Percentiles rank a stretch among this genome's conserved stretches.
phyloP scores from a whole-genome alignment of 2,329 filamentous ascomycete genomes.

The Fusarium sp. region DNA sequence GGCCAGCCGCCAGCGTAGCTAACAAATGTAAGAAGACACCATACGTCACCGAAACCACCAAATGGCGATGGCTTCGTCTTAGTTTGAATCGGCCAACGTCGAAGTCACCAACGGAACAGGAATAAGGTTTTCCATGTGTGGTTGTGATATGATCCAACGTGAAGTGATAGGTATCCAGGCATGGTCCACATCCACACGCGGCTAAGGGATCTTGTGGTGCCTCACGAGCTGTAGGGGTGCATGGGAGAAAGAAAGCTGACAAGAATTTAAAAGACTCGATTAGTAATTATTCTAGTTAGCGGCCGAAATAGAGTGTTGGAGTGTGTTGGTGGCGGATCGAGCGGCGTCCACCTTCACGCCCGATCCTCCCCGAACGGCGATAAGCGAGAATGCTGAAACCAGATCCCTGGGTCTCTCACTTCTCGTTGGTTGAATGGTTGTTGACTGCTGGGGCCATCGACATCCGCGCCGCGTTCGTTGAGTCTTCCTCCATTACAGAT shows the following conservation, averaged over 20 bases:
- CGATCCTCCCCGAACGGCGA: conserved; percentile 45
- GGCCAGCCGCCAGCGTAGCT: not conserved
- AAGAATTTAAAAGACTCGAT: conserved; percentile 4
- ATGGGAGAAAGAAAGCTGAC: conserved; percentile 8
- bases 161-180: not conserved
- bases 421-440: not conserved
- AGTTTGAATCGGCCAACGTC: conserved; percentile 9
- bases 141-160: not conserved
- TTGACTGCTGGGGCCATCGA: not conserved
- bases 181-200: not conserved
- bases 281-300: conserved; percentile 33
- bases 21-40: not conserved
- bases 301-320: not conserved
- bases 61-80: conserved; percentile 9
- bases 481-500: conserved; percentile 16
- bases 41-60: conserved; percentile 2
- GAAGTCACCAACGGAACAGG: conserved; percentile 1
- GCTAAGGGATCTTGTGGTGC: not conserved
- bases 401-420: conserved; percentile 49
- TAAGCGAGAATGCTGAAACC: conserved; percentile 52
- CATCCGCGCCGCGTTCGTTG: conserved; percentile 24
- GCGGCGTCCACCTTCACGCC: conserved; percentile 15
- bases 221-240: conserved; percentile 9
- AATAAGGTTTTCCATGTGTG: conserved; percentile 28
- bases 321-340: conserved; percentile 26